phyloP scores from a whole-genome alignment of 192 early-diverging fungal genomes.

The Fimicolochytrium jonesii region DNA sequence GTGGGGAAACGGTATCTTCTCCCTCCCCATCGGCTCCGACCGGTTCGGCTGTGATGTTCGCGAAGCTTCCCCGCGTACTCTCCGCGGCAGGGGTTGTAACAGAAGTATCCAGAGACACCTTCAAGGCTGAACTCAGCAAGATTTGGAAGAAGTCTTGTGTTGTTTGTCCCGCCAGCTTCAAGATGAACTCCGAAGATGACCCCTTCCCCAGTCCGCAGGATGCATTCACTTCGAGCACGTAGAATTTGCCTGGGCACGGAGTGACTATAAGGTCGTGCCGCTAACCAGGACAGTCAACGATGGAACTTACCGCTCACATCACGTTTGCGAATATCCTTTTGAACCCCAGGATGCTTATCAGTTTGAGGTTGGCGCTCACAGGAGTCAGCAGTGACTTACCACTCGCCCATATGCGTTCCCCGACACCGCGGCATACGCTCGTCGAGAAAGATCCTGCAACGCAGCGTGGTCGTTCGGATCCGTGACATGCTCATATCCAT shows the following conservation, averaged over 20 bases:
- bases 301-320: conserved; percentile 29
- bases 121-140: conserved; percentile 23
- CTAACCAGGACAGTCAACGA: too few species aligned
- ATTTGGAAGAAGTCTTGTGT: conserved; percentile 42
- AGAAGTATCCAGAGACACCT: not conserved
- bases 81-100: not conserved
- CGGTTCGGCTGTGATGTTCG: conserved; percentile 23
- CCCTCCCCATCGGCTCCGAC: conserved; percentile 1
- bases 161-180: conserved; percentile 36
- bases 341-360: not conserved
- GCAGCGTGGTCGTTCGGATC: conserved; percentile 31
- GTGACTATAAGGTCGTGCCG: too few species aligned
- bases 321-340: conserved; percentile 27
- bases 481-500: conserved; percentile 22
- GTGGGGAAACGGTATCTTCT: conserved; percentile 9
- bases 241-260: conserved; percentile 33
- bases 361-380: not conserved
- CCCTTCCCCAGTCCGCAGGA: conserved; percentile 37
- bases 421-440: conserved; percentile 30
- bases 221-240: conserved; percentile 35
- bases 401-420: conserved; percentile 39
- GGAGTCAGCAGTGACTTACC: conserved; percentile 8
- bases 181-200: conserved; percentile 34
- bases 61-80: not conserved
- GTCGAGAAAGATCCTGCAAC: conserved; percentile 31